These are phyloP conservation scores for Furcasterigmium furcatum DNA, from an alignment of 2,329 filamentous ascomycete genomes.

Conservation along the genomic window DNA sequence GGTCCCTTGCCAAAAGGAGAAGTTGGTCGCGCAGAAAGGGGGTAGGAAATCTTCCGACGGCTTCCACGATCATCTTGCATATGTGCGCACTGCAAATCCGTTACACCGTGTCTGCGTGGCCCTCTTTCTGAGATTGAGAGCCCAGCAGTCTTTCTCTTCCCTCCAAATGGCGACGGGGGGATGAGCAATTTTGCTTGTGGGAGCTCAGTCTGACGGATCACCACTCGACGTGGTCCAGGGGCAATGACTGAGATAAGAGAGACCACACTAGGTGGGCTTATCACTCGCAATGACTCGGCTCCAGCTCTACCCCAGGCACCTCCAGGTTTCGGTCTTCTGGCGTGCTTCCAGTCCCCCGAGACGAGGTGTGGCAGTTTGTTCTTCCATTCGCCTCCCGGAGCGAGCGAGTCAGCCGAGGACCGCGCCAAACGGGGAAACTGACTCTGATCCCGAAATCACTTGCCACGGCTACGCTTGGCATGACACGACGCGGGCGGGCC, in stretches of 20 bases:
- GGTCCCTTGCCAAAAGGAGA: not conserved
- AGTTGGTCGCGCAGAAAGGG: constrained; percentile 3
- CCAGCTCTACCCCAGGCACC: not conserved
- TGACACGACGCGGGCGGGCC: too few species aligned
- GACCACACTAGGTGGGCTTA: not conserved
- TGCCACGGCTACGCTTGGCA: not conserved
- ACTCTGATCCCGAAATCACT: not conserved
- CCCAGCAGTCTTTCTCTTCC: too few species aligned
- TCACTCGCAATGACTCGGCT: not conserved
- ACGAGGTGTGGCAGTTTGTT: not conserved
- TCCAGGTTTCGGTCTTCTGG: not conserved
- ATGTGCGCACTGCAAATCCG: not conserved
- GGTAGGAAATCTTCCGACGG: constrained; percentile 7
- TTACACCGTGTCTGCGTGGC: not conserved
- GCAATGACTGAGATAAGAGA: too few species aligned
- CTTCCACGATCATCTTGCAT: constrained; percentile 12
- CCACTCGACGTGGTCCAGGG: too few species aligned
- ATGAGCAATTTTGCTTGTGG: too few species aligned
- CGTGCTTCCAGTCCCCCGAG: not conserved
- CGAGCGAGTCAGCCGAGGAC: constrained; percentile 8
- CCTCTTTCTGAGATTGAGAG: too few species aligned
- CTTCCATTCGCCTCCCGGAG: not conserved
- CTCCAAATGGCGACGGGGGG: too few species aligned
- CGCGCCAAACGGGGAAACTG: constrained; percentile 10
- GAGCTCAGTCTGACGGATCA: too few species aligned